Percentiles rank a stretch among this genome's conserved stretches.
Conservation (phyloP, 805 yeast genomes). For the Teunomyces gatunensis region DNA sequence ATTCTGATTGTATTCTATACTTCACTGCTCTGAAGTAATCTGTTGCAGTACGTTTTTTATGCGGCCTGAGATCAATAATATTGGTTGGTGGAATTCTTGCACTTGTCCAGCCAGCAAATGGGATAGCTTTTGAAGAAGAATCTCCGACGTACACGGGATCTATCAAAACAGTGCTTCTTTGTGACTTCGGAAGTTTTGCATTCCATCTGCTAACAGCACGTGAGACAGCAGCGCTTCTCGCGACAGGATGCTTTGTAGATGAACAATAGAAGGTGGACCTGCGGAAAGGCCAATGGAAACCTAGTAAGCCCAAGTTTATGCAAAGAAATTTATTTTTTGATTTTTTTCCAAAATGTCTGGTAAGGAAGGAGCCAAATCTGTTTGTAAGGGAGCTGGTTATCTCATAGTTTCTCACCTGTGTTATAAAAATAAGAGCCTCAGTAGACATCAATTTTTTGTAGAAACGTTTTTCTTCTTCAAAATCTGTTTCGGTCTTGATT, state of each 20-base stretch:
- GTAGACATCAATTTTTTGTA: constrained; percentile 32
- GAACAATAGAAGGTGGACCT: constrained; percentile 38
- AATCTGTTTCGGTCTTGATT: neutral
- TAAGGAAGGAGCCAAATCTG: constrained; percentile 4
- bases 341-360: constrained; percentile 30
- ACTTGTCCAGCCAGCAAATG: constrained; percentile 38
- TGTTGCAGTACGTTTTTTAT: constrained; percentile 22
- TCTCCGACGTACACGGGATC: constrained; percentile 38
- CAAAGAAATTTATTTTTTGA: constrained; percentile 29
- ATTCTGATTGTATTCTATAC: constrained; percentile 36
- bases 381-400: constrained; percentile 17
- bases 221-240: constrained; percentile 38
- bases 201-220: constrained; percentile 39
- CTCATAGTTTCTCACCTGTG: constrained; percentile 36
- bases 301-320: constrained; percentile 39
- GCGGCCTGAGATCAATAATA: constrained; percentile 40
- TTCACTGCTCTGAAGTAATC: constrained; percentile 41
- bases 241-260: constrained; percentile 38
- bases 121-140: constrained; percentile 28
- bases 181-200: constrained; percentile 2
- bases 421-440: constrained; percentile 39
- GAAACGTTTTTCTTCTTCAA: constrained; percentile 15
- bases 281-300: constrained; percentile 47
- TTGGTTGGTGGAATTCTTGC: constrained; percentile 38
- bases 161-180: constrained; percentile 23